A percentile compares a stretch with the other conserved stretches of the same genome.
phyloP scores from a whole-genome alignment of 2,329 filamentous ascomycete genomes.

The Remersonia thermophila region DNA sequence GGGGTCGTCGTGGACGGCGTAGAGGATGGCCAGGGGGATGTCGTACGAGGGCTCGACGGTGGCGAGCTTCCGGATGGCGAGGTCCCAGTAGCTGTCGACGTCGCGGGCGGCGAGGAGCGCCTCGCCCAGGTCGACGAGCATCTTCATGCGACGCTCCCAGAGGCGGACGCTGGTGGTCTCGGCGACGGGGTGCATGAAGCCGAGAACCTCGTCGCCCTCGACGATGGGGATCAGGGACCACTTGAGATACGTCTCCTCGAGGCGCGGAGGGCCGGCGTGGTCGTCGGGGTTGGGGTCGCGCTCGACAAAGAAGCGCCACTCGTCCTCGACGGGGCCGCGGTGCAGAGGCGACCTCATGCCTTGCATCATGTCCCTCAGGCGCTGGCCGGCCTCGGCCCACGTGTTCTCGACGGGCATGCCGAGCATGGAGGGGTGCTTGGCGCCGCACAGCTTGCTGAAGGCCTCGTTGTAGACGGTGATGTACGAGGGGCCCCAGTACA shows the following conservation, averaged over 20 bases:
- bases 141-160: slow-evolving; percentile 37
- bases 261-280: slow-evolving; percentile 16
- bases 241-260: slow-evolving; percentile 36
- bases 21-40: slow-evolving; percentile 38
- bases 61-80: slow-evolving; percentile 31
- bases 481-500: slow-evolving; percentile 50
- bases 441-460: slow-evolving; percentile 48
- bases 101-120: slow-evolving; percentile 30
- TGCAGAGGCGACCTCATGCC: slow-evolving; percentile 22
- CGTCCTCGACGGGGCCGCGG: slow-evolving; percentile 27
- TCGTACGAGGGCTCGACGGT: slow-evolving; percentile 33
- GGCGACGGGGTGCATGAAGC: slow-evolving; percentile 34
- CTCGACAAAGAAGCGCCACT: slow-evolving; percentile 34
- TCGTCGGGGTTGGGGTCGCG: slow-evolving; percentile 22
- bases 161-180: slow-evolving; percentile 36
- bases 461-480: slow-evolving; percentile 63
- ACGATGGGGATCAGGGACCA: slow-evolving; percentile 36
- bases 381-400: slow-evolving; percentile 40
- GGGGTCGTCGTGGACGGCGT: slow-evolving; percentile 33
- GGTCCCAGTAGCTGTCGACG: slow-evolving; percentile 36
- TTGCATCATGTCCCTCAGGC: slow-evolving; percentile 28
- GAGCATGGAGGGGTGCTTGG: slow-evolving; percentile 51
- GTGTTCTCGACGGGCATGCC: slow-evolving; percentile 46
- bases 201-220: slow-evolving; percentile 29
- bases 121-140: slow-evolving; percentile 37